Evolutionary conservation across 2,329 filamentous ascomycete genomes (phyloP), one percentile per base, ranked within the genome.

Genomic region (Apiospora kogelbergensis): DNA sequence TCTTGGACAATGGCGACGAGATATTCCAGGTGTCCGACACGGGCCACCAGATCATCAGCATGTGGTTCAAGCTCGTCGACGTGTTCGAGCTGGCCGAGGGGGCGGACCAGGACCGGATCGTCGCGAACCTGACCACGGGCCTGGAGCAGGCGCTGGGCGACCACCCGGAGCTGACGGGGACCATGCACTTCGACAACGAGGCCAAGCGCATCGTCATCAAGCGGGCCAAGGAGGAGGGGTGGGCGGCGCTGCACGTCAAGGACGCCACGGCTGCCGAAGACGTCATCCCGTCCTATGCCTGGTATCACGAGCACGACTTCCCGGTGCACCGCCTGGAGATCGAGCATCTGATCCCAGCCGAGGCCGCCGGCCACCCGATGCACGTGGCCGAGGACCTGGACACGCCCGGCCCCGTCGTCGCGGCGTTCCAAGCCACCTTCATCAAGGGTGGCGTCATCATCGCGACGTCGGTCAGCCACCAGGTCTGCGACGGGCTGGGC

Each of bases 131-230:
- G 2, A 20, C 26, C 15, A 53, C 40, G 26, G 65, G 65, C 20
- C 65, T 66, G 5, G 65, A 66, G 65, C 41, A 48, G 45, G 65
- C 44, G 7, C 24, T 53, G 1, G 20, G 41, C 3, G 65, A 66
- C 42, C 30, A 66, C 44, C 65, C 65, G 6, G 65, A 66, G 26
- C 44, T 66, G 24, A 66, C 42, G n/a, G 65, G 65, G 1, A 66
- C 65, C 22, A 66, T 66, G 65, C 65, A 66, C 24, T 66, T 53
- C n/a, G 65, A 66, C 42, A 66, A 66, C 42, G 65, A n/a, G 6
- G 26, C 65, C 65, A 66, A 66, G 44, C 65, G 65, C 65, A 66
- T 66, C 11, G 22, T 48, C 48, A 57, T 57, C 48, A 57, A 57
- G 15, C 48, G 48, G 15, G 48, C 48, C 26, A 9, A 20, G 5